Evolutionary conservation across 2,329 filamentous ascomycete species (phyloP).

Genomic region (Pezicula neosporulosa): DNA sequence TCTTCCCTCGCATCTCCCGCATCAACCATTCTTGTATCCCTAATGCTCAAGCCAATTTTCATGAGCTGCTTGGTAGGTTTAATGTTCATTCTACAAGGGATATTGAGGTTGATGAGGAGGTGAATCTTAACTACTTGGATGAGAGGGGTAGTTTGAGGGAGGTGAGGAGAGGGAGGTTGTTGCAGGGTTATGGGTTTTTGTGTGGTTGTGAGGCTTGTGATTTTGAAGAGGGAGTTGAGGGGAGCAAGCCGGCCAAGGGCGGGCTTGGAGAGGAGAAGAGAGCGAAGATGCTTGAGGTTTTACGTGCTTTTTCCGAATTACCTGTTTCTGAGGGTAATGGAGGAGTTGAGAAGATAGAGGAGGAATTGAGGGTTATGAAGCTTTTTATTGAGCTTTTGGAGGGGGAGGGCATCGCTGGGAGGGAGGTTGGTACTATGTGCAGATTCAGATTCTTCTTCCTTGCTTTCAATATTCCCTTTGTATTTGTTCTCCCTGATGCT

Average conservation of each 20-base stretch:
- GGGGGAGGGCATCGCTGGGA: conserved; percentile 13
- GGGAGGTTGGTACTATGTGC: conserved; percentile 15
- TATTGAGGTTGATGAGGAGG: conserved; percentile 17
- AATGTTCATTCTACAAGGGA: conserved; percentile 21
- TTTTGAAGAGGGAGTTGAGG: background rate
- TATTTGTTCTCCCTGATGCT: conserved; percentile 3
- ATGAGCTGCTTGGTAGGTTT: conserved; percentile 11
- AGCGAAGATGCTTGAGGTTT: background rate
- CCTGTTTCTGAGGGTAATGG: background rate
- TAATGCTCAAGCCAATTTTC: conserved; percentile 23
- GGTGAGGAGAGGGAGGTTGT: conserved; percentile 7
- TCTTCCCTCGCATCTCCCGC: conserved; percentile 18
- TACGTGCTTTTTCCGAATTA: conserved; percentile 5
- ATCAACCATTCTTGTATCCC: conserved; percentile 24
- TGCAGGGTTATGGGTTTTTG: conserved; percentile 16
- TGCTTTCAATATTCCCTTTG: background rate
- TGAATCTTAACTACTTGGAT: conserved; percentile 18
- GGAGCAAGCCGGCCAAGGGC: background rate
- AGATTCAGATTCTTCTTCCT: conserved; percentile 1
- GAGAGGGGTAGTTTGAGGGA: conserved; percentile 9
- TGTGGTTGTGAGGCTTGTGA: conserved; percentile 19
- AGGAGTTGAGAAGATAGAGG: background rate
- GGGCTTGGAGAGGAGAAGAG: conserved; percentile 10
- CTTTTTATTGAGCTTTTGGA: conserved; percentile 12
- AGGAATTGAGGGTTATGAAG: conserved; percentile 7